Conservation (phyloP, 1,139 yeast species). For the Tardiomyces blankii region DNA sequence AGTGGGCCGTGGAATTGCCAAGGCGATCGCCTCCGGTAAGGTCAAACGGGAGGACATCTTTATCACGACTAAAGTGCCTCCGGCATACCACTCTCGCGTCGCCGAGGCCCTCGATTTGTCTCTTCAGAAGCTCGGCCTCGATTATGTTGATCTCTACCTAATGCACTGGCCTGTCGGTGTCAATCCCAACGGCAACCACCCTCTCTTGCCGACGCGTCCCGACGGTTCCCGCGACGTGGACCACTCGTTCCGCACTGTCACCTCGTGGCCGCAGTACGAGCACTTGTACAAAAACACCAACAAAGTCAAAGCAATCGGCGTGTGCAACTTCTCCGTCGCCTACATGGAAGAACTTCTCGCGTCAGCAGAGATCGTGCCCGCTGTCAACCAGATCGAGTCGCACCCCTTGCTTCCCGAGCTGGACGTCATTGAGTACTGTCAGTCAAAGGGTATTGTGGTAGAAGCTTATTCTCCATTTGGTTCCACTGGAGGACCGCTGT, state of each 20-base stretch:
- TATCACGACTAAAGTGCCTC: constrained; percentile 40
- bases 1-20: constrained; percentile 42
- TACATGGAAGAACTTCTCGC: constrained; percentile 38
- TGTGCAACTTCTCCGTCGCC: constrained; percentile 44
- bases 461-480: constrained; percentile 83
- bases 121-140: constrained; percentile 53
- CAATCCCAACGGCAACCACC: constrained; percentile 23
- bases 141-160: constrained; percentile 72
- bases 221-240: constrained; percentile 31
- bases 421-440: constrained; percentile 46
- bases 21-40: constrained; percentile 25
- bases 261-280: constrained; percentile 25
- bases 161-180: constrained; percentile 77
- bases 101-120: constrained; percentile 50
- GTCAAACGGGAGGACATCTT: constrained; percentile 41
- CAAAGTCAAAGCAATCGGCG: constrained; percentile 50
- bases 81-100: constrained; percentile 43
- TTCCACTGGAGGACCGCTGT: constrained; percentile 53
- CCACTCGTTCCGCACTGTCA: constrained; percentile 34
- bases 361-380: constrained; percentile 48
- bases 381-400: constrained; percentile 63
- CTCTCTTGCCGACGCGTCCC: constrained; percentile 24
- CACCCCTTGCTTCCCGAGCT: constrained; percentile 71
- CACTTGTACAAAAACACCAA: constrained; percentile 28
- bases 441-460: constrained; percentile 42